Conservation (phyloP, 331 rosid genomes). For the Saraca asoca region DNA sequence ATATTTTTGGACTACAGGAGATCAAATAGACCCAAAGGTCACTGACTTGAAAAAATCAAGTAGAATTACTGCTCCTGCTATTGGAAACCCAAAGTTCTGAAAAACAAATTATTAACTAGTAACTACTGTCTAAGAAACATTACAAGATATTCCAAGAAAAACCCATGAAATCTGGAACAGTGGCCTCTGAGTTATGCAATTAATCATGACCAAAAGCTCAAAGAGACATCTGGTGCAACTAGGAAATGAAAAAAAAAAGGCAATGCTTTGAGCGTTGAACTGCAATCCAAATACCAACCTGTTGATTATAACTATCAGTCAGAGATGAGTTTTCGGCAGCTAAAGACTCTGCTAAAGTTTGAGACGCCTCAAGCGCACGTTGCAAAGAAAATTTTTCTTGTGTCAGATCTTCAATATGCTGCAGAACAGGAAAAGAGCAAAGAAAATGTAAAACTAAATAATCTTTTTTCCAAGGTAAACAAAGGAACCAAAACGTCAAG, state of each 20-base stretch:
- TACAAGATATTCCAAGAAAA: not conserved
- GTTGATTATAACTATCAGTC: constrained; percentile 88
- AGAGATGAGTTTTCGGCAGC: constrained; percentile 96
- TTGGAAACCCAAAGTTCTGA: too few species aligned
- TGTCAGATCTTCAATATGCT: constrained; percentile 98
- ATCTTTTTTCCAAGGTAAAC: too few species aligned
- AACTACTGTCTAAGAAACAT: too few species aligned
- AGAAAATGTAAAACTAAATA: not conserved
- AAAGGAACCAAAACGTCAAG: too few species aligned
- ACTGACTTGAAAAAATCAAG: too few species aligned
- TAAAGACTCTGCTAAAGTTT: constrained; percentile 75
- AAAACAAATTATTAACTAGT: too few species aligned
- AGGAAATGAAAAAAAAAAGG: constrained; percentile 6
- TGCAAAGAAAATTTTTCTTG: constrained; percentile 90
- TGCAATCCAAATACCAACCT: constrained; percentile 56
- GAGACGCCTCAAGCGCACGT: constrained; percentile 87
- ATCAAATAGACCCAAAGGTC: too few species aligned
- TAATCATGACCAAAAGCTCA: constrained; percentile 1
- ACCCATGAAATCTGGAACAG: not conserved
- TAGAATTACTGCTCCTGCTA: too few species aligned
- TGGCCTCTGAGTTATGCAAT: not conserved
- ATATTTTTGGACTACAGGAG: too few species aligned
- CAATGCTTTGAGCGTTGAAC: not conserved
- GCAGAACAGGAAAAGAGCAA: constrained; percentile 34
- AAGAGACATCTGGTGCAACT: constrained; percentile 10